A percentile compares a stretch with the other conserved stretches of the same genome.
phyloP scores from a whole-genome alignment of 306 rosid genomes.

The Vicia faba region DNA sequence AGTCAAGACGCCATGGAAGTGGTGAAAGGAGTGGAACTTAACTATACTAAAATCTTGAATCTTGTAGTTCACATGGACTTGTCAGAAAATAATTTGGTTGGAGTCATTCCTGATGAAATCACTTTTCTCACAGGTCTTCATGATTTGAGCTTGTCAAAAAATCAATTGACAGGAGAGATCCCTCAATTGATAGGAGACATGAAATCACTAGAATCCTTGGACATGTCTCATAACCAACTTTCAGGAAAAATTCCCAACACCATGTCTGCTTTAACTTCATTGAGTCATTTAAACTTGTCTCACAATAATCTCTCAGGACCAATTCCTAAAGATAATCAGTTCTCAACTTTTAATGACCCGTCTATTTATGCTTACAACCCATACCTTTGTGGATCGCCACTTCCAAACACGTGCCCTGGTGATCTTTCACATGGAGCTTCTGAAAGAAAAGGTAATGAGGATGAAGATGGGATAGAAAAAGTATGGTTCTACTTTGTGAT shows the following conservation, averaged over 20 bases:
- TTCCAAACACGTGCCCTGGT: not conserved
- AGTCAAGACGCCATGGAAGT: not conserved
- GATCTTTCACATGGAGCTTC: not conserved
- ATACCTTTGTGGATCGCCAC: slow-evolving; percentile 35
- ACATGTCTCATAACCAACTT: slow-evolving; percentile 31
- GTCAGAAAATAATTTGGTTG: slow-evolving; percentile 31
- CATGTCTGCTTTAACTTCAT: slow-evolving; percentile 14
- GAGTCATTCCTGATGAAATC: slow-evolving; percentile 17
- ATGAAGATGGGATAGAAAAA: slow-evolving; percentile 22
- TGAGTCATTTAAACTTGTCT: slow-evolving; percentile 21
- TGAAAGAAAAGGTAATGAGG: not conserved
- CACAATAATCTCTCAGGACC: slow-evolving; percentile 34
- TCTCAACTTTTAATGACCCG: slow-evolving; percentile 2
- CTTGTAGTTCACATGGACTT: slow-evolving; percentile 25
- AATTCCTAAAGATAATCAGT: slow-evolving; percentile 16
- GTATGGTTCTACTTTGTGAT: slow-evolving; percentile 25
- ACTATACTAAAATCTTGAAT: slow-evolving; percentile 1
- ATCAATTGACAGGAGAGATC: slow-evolving; percentile 30
- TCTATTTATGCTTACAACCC: slow-evolving; percentile 25
- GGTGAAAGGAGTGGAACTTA: slow-evolving; percentile 20
- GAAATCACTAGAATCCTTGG: slow-evolving; percentile 33
- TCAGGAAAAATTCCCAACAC: slow-evolving; percentile 33
- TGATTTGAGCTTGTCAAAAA: slow-evolving; percentile 18
- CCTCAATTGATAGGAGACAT: slow-evolving; percentile 16
- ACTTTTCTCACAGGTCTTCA: slow-evolving; percentile 6